phyloP scores from a whole-genome alignment of 1,284 basidiomycete species.

The Trichosporon coremiiforme region DNA sequence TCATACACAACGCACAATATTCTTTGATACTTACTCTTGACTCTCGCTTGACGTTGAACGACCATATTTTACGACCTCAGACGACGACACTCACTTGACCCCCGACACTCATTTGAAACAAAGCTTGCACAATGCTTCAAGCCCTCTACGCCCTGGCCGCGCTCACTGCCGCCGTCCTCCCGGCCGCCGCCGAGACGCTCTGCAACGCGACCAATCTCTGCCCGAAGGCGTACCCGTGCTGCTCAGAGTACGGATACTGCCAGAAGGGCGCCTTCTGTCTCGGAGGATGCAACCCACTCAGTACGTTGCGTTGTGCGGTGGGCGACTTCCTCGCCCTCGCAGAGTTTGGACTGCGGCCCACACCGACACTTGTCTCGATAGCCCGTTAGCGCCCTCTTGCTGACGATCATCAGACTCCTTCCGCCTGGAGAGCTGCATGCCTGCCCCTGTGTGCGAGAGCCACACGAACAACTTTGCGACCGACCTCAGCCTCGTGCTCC shows the following conservation, averaged over 20 bases:
- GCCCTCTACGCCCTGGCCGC: conserved; percentile 6
- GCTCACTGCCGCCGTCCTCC: conserved; percentile 17
- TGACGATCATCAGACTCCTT: conserved; percentile 58
- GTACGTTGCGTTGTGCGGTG: conserved; percentile 34
- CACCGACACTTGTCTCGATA: no score
- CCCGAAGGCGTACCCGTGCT: conserved; percentile 66
- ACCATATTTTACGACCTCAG: not conserved
- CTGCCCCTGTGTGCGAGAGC: conserved; percentile 70
- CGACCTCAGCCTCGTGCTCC: conserved; percentile 67
- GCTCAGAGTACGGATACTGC: conserved; percentile 76
- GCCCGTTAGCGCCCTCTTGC: not conserved
- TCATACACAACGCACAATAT: not conserved
- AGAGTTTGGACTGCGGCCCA: no score
- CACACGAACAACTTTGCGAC: conserved; percentile 65
- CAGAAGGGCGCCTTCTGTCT: conserved; percentile 68
- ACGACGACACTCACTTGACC: conserved; percentile 5
- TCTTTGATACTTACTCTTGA: not conserved
- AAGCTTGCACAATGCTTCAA: not conserved
- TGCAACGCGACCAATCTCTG: conserved; percentile 57
- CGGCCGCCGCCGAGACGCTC: conserved; percentile 26
- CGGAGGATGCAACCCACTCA: conserved; percentile 76
- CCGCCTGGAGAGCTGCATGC: conserved; percentile 66
- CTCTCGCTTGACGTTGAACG: not conserved
- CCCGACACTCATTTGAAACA: conserved; percentile 13
- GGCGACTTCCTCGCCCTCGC: no score